Evolutionary conservation across 306 rosid genomes (phyloP).

Genomic region (Luffa acutangula): DNA sequence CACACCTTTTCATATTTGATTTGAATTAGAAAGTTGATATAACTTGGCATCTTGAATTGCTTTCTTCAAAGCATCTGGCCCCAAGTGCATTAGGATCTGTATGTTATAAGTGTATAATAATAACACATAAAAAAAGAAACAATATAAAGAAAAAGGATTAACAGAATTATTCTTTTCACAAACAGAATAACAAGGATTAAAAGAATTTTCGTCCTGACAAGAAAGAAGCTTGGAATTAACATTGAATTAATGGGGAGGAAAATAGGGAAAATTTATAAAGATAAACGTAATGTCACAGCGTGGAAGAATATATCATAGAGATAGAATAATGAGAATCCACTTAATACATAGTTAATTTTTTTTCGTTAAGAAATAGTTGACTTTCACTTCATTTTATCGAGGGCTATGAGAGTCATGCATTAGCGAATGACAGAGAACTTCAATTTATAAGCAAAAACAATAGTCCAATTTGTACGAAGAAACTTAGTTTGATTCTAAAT

Average conservation of each 20-base stretch:
- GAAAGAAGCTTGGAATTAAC: background rate
- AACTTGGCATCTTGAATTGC: constrained; percentile 18
- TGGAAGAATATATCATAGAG: background rate
- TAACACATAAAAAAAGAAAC: background rate
- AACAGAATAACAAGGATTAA: background rate
- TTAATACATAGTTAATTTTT: too few species aligned
- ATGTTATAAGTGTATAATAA: background rate
- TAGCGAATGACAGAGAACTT: too few species aligned
- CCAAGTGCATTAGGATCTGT: constrained; percentile 25
- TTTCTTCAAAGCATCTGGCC: constrained; percentile 24
- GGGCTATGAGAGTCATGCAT: background rate
- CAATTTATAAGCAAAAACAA: too few species aligned
- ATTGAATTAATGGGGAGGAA: background rate
- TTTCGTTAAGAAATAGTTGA: too few species aligned
- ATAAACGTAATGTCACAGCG: too few species aligned
- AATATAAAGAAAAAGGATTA: background rate
- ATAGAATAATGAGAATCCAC: background rate
- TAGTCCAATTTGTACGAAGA: too few species aligned
- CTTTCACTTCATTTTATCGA: background rate
- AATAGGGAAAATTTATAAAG: background rate
- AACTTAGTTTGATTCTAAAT: background rate
- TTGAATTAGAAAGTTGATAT: background rate
- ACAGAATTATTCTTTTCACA: too few species aligned
- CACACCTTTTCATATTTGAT: background rate
- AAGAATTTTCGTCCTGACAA: background rate